Conservation (phyloP, 768 basidiomycete genomes). For the Phaffia tasmanica region DNA sequence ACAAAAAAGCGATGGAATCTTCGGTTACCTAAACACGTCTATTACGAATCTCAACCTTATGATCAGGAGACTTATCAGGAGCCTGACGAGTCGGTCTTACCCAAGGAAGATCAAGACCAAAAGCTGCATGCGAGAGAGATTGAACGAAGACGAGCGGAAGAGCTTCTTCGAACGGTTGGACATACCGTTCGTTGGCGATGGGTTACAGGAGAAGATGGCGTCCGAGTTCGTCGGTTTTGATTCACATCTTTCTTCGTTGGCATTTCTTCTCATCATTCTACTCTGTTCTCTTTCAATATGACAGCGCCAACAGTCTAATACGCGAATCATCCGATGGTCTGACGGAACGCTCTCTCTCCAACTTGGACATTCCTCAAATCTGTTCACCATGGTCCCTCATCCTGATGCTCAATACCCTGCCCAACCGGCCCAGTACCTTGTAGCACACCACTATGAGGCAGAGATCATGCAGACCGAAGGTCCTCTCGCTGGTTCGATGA, state of each 20-base stretch:
- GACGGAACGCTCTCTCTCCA: constrained; percentile 84
- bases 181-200: constrained; percentile 95
- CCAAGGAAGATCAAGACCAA: constrained; percentile 59
- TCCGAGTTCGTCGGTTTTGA: constrained; percentile 53
- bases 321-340: constrained; percentile 86
- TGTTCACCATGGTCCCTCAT: constrained; percentile 62
- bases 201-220: constrained; percentile 61
- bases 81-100: constrained; percentile 62
- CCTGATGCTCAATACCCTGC: neutral
- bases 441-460: constrained; percentile 23
- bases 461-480: constrained; percentile 22
- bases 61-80: constrained; percentile 54
- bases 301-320: constrained; percentile 77
- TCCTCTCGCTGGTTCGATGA: constrained; percentile 9
- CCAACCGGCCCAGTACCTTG: constrained; percentile 19
- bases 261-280: neutral
- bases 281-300: neutral
- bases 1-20: constrained; percentile 74
- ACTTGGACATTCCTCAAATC: constrained; percentile 62
- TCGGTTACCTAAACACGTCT: constrained; percentile 85
- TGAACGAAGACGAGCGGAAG: constrained; percentile 42
- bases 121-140: constrained; percentile 24
- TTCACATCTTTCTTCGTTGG: neutral
- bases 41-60: constrained; percentile 73
- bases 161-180: constrained; percentile 66